phyloP scores from a whole-genome alignment of 371 early-diverging fungal genomes.

The Choanephora cucurbitarum region DNA sequence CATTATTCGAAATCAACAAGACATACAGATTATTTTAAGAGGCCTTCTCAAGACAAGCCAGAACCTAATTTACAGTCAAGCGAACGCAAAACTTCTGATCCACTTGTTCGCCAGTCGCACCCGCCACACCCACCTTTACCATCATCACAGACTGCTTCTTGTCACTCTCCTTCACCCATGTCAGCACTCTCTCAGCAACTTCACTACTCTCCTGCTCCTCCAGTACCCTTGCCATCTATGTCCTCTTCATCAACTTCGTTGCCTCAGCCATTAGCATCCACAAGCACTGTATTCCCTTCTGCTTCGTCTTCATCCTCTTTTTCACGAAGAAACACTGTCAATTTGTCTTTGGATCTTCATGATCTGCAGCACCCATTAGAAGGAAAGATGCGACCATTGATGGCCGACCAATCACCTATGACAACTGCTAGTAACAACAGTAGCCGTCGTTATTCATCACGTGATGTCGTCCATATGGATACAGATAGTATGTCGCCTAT shows the following conservation, averaged over 20 bases:
- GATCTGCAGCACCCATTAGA: constrained; percentile 25
- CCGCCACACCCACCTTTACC: too few species aligned
- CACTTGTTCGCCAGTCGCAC: too few species aligned
- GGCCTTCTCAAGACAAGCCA: not conserved
- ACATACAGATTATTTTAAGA: not conserved
- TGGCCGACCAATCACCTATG: not conserved
- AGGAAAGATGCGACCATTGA: not conserved
- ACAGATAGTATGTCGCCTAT: constrained; percentile 19
- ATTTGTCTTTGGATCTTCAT: constrained; percentile 19
- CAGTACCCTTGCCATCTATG: not conserved
- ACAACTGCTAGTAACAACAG: not conserved
- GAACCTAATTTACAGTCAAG: not conserved
- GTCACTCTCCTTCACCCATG: too few species aligned
- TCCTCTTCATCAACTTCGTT: not conserved
- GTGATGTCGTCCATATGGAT: not conserved
- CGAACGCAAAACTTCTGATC: not conserved
- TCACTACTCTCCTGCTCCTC: too few species aligned
- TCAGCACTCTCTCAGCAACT: too few species aligned
- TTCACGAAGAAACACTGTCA: constrained; percentile 2
- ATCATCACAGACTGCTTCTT: too few species aligned
- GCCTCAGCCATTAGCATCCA: not conserved
- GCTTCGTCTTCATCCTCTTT: not conserved
- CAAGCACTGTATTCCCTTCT: not conserved
- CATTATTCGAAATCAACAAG: constrained; percentile 17
- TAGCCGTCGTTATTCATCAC: constrained; percentile 4